Evolutionary conservation across 495 filamentous ascomycete genomes (phyloP).

Genomic region (Gamarada debralockiae): DNA sequence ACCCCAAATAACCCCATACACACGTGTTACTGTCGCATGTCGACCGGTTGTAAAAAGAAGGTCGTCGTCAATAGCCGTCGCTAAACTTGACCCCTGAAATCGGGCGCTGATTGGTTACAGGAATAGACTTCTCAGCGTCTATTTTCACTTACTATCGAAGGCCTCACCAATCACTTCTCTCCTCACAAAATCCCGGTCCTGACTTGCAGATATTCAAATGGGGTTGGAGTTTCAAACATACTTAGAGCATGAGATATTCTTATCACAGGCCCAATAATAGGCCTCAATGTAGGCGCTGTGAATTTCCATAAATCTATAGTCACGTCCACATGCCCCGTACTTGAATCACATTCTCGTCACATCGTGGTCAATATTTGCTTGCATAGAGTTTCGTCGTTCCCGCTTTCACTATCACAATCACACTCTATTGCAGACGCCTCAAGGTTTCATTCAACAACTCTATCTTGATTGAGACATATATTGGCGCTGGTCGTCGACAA

Average conservation of each 20-base stretch:
- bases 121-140: too few relatives aligned
- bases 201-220: too few relatives aligned
- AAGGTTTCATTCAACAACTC: slow-evolving; percentile 4
- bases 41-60: background rate
- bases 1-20: slow-evolving; percentile 10
- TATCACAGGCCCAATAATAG: slow-evolving; percentile 17
- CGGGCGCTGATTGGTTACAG: background rate
- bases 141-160: too few relatives aligned
- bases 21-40: slow-evolving; percentile 7
- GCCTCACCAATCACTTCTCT: too few relatives aligned
- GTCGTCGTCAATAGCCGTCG: slow-evolving; percentile 1
- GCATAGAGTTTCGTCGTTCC: background rate
- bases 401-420: background rate
- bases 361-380: background rate
- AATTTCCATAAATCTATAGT: slow-evolving; percentile 11
- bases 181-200: too few relatives aligned
- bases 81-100: slow-evolving; percentile 3
- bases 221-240: too few relatives aligned
- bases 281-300: slow-evolving; percentile 16
- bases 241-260: background rate
- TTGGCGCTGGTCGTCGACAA: slow-evolving; percentile 1
- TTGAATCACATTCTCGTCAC: background rate
- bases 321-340: slow-evolving; percentile 5
- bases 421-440: slow-evolving; percentile 6
- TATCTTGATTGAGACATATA: background rate